phyloP scores from a whole-genome alignment of 2,329 filamentous ascomycete genomes.

The Ophiocordyceps australis region DNA sequence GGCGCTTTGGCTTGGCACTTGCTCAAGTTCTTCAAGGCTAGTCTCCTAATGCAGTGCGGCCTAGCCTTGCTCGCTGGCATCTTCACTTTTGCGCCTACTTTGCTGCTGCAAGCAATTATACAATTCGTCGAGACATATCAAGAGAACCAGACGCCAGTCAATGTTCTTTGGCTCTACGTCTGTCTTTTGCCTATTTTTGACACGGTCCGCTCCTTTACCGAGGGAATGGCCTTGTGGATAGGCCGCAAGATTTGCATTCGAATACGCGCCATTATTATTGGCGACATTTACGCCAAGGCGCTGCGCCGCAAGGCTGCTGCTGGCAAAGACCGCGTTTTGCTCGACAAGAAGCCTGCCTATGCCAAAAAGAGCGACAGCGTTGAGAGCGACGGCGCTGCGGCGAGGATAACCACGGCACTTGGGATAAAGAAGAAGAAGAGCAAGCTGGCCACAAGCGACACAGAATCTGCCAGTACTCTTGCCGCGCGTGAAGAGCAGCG shows the following conservation, averaged over 20 bases:
- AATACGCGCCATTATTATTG: conserved; percentile 84
- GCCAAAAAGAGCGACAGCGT: conserved; percentile 15
- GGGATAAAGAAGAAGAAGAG: conserved; percentile 42
- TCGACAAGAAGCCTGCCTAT: conserved; percentile 25
- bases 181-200: conserved; percentile 76
- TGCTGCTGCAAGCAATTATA: conserved; percentile 79
- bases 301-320: conserved; percentile 78
- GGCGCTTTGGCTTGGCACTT: conserved; percentile 64
- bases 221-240: conserved; percentile 80
- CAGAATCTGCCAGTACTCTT: conserved; percentile 15
- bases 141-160: conserved; percentile 54
- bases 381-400: conserved; percentile 20
- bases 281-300: conserved; percentile 93
- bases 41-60: conserved; percentile 56
- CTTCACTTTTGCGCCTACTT: conserved; percentile 79
- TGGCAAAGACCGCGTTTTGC: conserved; percentile 54
- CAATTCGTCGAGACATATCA: conserved; percentile 92
- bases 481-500: not conserved
- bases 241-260: conserved; percentile 89
- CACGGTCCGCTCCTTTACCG: conserved; percentile 61
- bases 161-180: conserved; percentile 91
- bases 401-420: conserved; percentile 35
- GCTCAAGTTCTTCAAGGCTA: conserved; percentile 64
- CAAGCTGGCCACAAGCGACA: conserved; percentile 17
- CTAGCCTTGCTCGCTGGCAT: conserved; percentile 68